Evolutionary conservation across 1,139 yeast genomes (phyloP).

Genomic region (Suhomyces kunorum): DNA sequence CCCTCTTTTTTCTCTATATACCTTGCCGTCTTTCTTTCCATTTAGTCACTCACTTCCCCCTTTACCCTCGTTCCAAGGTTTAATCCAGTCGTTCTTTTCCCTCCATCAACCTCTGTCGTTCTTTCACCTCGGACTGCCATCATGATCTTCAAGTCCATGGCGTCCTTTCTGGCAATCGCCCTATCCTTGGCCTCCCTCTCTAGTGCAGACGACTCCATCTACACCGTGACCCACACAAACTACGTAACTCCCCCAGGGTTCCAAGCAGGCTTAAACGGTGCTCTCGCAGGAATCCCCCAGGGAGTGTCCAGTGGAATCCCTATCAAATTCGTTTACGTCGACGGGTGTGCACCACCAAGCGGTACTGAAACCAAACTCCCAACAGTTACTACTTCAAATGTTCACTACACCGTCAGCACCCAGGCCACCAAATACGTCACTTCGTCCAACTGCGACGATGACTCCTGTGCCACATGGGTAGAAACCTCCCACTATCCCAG

Average conservation of each 20-base stretch:
- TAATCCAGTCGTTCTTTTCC: constrained; percentile 3
- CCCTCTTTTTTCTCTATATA: no score
- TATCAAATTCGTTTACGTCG: constrained; percentile 35
- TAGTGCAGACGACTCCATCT: constrained; percentile 16
- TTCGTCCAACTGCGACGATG: constrained; percentile 6
- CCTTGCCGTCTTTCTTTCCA: no score
- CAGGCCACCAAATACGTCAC: constrained; percentile 13
- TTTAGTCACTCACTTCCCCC: no score
- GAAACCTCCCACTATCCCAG: constrained; percentile 16
- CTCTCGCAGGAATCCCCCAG: constrained; percentile 27
- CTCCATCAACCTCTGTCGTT: background rate
- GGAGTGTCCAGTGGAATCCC: constrained; percentile 32
- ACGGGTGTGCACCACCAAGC: constrained; percentile 1
- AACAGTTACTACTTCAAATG: constrained; percentile 11
- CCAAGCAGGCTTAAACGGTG: constrained; percentile 22
- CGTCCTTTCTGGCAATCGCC: constrained; percentile 17
- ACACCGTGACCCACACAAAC: constrained; percentile 35
- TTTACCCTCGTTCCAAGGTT: no score
- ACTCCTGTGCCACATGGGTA: constrained; percentile 17
- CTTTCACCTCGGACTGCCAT: background rate
- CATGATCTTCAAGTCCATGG: constrained; percentile 18
- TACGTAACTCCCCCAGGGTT: constrained; percentile 35
- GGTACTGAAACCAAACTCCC: constrained; percentile 1
- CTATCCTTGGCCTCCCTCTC: constrained; percentile 13
- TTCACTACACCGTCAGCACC: constrained; percentile 21